Evolutionary conservation across 352 stramenopile species (phyloP).

Genomic region (Globisporangium okanoganense): DNA sequence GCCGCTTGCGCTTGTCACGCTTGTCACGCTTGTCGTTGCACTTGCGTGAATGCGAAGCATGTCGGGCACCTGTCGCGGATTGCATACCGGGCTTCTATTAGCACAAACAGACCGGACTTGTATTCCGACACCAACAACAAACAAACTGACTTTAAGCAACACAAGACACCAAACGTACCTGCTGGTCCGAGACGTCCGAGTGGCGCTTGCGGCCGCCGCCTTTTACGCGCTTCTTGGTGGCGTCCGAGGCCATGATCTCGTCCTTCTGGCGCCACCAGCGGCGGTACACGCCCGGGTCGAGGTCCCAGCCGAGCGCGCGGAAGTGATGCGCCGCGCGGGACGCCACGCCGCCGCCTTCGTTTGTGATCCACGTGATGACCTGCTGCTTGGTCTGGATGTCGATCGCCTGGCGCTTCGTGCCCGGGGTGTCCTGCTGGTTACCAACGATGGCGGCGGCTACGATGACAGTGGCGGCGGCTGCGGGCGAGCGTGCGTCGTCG

Average conservation of each 20-base stretch:
- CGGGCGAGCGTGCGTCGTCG: not conserved
- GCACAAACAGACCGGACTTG: slow-evolving; percentile 3
- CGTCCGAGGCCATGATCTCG: slow-evolving; percentile 10
- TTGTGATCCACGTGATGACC: slow-evolving; percentile 11
- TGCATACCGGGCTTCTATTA: slow-evolving; percentile 6
- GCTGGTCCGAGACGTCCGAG: slow-evolving; percentile 6
- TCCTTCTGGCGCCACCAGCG: slow-evolving; percentile 12
- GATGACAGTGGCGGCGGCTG: not conserved
- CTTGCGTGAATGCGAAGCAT: slow-evolving; percentile 7
- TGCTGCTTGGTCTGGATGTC: slow-evolving; percentile 13
- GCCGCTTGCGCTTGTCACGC: not conserved
- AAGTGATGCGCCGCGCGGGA: slow-evolving; percentile 12
- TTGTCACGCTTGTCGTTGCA: slow-evolving; percentile 8
- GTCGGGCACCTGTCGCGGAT: not conserved
- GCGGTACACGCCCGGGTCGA: slow-evolving; percentile 8
- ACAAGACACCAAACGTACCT: not conserved
- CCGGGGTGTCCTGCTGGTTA: not conserved
- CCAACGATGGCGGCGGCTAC: not conserved
- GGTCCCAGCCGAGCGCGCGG: slow-evolving; percentile 4
- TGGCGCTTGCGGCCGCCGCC: slow-evolving; percentile 10
- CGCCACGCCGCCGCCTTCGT: slow-evolving; percentile 10
- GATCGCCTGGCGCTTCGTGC: slow-evolving; percentile 9
- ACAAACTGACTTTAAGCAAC: not conserved
- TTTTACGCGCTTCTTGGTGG: slow-evolving; percentile 10
- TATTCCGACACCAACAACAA: not conserved